Percentiles rank a stretch among this genome's conserved stretches.
These are phyloP conservation scores for Taxillus chinensis DNA, from an alignment of 164 flowering plant species.

Conservation along the genomic window DNA sequence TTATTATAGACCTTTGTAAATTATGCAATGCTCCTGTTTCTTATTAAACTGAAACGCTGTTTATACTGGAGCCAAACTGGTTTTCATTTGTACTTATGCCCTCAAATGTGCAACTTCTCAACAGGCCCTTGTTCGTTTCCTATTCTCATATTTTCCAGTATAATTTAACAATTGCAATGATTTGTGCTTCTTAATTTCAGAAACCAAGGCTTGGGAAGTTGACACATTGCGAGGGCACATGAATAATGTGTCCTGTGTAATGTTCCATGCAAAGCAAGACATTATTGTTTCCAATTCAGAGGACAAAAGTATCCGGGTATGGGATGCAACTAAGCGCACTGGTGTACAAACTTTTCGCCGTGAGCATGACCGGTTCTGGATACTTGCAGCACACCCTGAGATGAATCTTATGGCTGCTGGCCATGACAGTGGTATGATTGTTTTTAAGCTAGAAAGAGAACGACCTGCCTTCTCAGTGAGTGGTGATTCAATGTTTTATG, in stretches of 20 bases:
- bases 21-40: background rate
- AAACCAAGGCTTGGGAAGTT: slow-evolving; percentile 5
- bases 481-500: slow-evolving; percentile 1
- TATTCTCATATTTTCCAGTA: background rate
- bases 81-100: no score
- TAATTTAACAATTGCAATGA: background rate
- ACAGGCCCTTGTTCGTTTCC: background rate
- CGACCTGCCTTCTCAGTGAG: slow-evolving; percentile 3
- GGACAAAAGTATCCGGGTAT: slow-evolving; percentile 3
- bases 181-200: background rate
- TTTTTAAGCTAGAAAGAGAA: slow-evolving; percentile 1
- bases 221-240: slow-evolving; percentile 4
- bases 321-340: slow-evolving; percentile 4
- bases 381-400: slow-evolving; percentile 4
- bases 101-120: no score
- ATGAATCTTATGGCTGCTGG: slow-evolving; percentile 3
- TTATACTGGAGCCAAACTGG: no score
- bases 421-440: slow-evolving; percentile 5
- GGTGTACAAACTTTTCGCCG: slow-evolving; percentile 4
- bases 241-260: slow-evolving; percentile 3
- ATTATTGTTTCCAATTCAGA: slow-evolving; percentile 4
- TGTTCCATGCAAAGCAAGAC: slow-evolving; percentile 4
- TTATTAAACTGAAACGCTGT: background rate
- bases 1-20: background rate
- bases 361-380: slow-evolving; percentile 2